These are phyloP conservation scores for Dipodascus geniculatus DNA, from an alignment of 805 yeast species.

Conservation along the genomic window DNA sequence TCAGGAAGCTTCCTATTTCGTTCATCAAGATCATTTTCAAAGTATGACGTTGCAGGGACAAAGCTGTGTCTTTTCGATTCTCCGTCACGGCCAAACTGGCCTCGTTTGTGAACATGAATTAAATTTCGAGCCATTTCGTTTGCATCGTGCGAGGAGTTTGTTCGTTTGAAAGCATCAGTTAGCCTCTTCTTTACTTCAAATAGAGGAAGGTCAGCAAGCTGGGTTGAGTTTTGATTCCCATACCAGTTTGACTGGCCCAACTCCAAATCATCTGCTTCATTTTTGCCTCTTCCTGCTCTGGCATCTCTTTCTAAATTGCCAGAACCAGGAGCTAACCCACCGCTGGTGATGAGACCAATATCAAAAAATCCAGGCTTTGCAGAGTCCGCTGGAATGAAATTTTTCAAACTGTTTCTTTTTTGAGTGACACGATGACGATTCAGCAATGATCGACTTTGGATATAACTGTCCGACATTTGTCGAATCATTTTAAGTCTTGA, in stretches of 20 bases:
- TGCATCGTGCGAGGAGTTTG: constrained; percentile 9
- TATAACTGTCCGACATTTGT: background rate
- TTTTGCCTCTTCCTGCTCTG: constrained; percentile 9
- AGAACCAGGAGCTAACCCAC: constrained; percentile 27
- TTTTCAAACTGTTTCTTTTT: background rate
- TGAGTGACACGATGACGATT: background rate
- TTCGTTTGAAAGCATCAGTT: constrained; percentile 6
- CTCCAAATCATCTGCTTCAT: background rate
- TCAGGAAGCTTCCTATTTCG: background rate
- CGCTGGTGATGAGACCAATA: constrained; percentile 19
- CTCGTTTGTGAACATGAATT: constrained; percentile 10
- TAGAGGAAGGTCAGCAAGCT: constrained; percentile 14
- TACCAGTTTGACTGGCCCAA: background rate
- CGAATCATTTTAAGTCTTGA: background rate
- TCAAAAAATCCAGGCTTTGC: constrained; percentile 14
- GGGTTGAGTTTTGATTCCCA: background rate
- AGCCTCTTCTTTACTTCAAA: constrained; percentile 12
- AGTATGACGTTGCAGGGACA: background rate
- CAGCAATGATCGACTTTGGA: background rate
- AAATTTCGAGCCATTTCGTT: constrained; percentile 12
- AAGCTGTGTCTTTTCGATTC: background rate
- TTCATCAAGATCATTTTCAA: background rate
- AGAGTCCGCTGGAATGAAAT: background rate
- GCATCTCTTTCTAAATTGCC: constrained; percentile 4
- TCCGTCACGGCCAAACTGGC: background rate